These are phyloP conservation scores for Phlebopus sp. DNA, from an alignment of 1,284 basidiomycete species.

Conservation along the genomic window DNA sequence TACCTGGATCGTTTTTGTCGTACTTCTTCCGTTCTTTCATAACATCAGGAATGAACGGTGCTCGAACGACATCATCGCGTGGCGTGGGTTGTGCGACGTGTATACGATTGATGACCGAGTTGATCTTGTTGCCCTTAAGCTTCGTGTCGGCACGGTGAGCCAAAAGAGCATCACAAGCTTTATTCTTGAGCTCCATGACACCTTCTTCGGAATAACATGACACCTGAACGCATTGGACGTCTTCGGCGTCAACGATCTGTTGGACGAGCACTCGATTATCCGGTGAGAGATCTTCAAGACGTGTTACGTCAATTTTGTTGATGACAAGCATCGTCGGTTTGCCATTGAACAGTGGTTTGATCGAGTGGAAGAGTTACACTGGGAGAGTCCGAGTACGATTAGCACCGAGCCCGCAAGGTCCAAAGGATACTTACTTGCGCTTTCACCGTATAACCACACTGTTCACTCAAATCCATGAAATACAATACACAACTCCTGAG, in stretches of 20 bases:
- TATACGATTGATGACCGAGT: conserved; percentile 88
- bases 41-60: conserved; percentile 83
- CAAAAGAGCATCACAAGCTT: conserved; percentile 88
- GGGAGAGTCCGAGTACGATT: conserved; percentile 1
- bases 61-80: conserved; percentile 80
- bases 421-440: conserved; percentile 64
- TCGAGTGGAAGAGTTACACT: conserved; percentile 97
- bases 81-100: conserved; percentile 89
- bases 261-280: conserved; percentile 79
- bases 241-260: conserved; percentile 76
- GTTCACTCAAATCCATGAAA: conserved; percentile 96
- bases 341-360: conserved; percentile 91
- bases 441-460: conserved; percentile 93
- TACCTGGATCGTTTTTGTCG: conserved; percentile 81
- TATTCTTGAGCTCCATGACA: conserved; percentile 92
- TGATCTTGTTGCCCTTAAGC: conserved; percentile 90
- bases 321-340: conserved; percentile 92
- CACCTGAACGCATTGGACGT: conserved; percentile 74
- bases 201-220: conserved; percentile 95
- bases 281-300: conserved; percentile 75
- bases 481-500: conserved; percentile 89
- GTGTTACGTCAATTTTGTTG: conserved; percentile 93
- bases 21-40: conserved; percentile 79
- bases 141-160: conserved; percentile 92
- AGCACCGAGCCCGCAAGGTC: conserved; percentile 1